A percentile compares a stretch with the other conserved stretches of the same genome.
Conservation (phyloP, 805 yeast genomes). For the Kodamaea sagamina region DNA sequence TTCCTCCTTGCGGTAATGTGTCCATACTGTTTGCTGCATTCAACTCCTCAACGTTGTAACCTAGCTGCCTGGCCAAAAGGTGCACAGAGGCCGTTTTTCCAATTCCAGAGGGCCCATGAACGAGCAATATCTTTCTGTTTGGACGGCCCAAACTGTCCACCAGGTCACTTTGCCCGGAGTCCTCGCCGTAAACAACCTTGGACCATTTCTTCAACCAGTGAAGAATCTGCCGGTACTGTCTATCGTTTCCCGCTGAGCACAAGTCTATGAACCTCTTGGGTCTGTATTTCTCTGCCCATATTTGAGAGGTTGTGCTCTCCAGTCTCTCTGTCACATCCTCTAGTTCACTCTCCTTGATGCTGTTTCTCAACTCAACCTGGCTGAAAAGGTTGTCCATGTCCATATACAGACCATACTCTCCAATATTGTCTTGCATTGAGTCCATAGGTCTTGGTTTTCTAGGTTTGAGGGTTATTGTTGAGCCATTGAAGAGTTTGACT, state of each 20-base stretch:
- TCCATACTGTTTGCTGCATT: conserved; percentile 65
- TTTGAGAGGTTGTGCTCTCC: conserved; percentile 10
- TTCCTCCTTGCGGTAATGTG: conserved; percentile 28
- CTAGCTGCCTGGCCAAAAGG: conserved; percentile 76
- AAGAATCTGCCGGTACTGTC: conserved; percentile 37
- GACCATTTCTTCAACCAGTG: conserved; percentile 45
- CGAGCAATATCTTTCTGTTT: conserved; percentile 59
- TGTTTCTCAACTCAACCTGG: conserved; percentile 15
- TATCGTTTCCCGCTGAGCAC: conserved; percentile 49
- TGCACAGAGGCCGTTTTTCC: conserved; percentile 93
- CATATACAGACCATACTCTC: conserved; percentile 12
- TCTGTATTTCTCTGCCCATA: conserved; percentile 45
- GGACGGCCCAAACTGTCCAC: conserved; percentile 39
- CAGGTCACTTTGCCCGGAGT: conserved; percentile 9
- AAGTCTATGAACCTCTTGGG: conserved; percentile 38
- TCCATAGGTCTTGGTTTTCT: conserved; percentile 12
- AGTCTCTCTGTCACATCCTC: neutral
- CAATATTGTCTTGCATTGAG: conserved; percentile 3
- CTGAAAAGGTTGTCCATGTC: conserved; percentile 18
- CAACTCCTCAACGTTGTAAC: conserved; percentile 77
- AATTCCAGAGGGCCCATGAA: conserved; percentile 91
- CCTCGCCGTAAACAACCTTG: conserved; percentile 4
- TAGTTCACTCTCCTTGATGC: conserved; percentile 10
- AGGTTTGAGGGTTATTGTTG: conserved; percentile 13
- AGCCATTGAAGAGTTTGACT: conserved; percentile 16